These are phyloP conservation scores for Cryptosporidium tyzzeri DNA, from an alignment of 169 alveolate genomes.

Conservation along the genomic window DNA sequence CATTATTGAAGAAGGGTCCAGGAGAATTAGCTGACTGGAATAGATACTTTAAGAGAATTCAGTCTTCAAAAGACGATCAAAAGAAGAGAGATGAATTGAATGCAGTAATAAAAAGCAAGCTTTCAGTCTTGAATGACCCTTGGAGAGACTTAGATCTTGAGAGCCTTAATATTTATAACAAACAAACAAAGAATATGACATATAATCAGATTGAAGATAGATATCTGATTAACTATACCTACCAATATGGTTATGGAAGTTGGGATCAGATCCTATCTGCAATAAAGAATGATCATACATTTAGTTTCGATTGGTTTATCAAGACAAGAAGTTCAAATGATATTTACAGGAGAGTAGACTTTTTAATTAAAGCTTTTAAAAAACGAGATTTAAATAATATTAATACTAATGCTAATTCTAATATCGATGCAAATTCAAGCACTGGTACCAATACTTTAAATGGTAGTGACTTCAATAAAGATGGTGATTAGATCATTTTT, in stretches of 20 bases:
- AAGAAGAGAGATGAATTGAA: constrained; percentile 37
- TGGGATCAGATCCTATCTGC: constrained; percentile 83
- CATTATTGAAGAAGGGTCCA: constrained; percentile 37
- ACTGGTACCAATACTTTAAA: not conserved
- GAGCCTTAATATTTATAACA: constrained; percentile 29
- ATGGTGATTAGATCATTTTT: not conserved
- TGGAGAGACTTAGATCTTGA: constrained; percentile 69
- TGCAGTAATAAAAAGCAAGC: constrained; percentile 23
- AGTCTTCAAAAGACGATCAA: constrained; percentile 39
- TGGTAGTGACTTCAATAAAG: not conserved
- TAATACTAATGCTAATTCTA: constrained; percentile 1
- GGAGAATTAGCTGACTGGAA: constrained; percentile 55
- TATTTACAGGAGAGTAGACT: constrained; percentile 84
- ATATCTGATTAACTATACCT: constrained; percentile 80
- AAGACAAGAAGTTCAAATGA: constrained; percentile 82
- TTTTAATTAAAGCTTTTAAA: constrained; percentile 81
- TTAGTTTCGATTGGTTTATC: constrained; percentile 82
- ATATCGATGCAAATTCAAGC: not conserved
- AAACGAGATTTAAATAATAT: constrained; percentile 26
- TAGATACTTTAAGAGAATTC: constrained; percentile 30
- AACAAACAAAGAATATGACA: constrained; percentile 33
- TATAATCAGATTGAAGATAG: constrained; percentile 80
- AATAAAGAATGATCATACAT: constrained; percentile 80
- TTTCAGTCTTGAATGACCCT: constrained; percentile 9
- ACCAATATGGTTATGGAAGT: constrained; percentile 82